These are phyloP conservation scores for Zygnema circumcarinatum DNA, from an alignment of 139 green algal genomes.

Conservation along the genomic window DNA sequence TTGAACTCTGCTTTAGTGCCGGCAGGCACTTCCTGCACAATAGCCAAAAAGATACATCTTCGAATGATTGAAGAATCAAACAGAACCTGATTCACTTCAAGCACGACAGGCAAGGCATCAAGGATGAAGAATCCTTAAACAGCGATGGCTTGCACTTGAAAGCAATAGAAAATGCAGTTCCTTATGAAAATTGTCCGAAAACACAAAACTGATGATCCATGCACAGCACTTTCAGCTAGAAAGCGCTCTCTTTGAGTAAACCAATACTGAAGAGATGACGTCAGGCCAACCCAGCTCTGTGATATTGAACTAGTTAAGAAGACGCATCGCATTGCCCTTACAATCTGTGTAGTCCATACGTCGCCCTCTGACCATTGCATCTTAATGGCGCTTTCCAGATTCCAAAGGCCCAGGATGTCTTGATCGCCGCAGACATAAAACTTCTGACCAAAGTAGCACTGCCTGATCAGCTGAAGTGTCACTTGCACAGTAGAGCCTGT, in stretches of 20 bases:
- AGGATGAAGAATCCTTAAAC: neutral
- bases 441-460: slow-evolving; percentile 61
- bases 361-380: slow-evolving; percentile 78
- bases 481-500: neutral
- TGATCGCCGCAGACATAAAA: slow-evolving; percentile 56
- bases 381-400: slow-evolving; percentile 52
- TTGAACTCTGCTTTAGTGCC: slow-evolving; percentile 29
- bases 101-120: neutral
- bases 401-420: slow-evolving; percentile 65
- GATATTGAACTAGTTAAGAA: too few species aligned
- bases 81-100: neutral
- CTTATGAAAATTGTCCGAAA: too few species aligned
- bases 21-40: slow-evolving; percentile 19
- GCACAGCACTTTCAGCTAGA: too few species aligned
- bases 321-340: too few species aligned
- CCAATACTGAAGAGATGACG: too few species aligned
- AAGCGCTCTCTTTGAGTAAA: too few species aligned
- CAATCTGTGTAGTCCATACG: slow-evolving; percentile 65
- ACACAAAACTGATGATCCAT: too few species aligned
- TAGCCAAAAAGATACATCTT: too few species aligned
- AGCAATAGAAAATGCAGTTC: neutral
- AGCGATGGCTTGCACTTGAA: neutral
- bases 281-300: too few species aligned
- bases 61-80: too few species aligned
- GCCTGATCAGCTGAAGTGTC: slow-evolving; percentile 47